Evolutionary conservation across 768 basidiomycete species (phyloP), one percentile per base, ranked within the genome.

Genomic region (Porpolomopsis calyptriformis): DNA sequence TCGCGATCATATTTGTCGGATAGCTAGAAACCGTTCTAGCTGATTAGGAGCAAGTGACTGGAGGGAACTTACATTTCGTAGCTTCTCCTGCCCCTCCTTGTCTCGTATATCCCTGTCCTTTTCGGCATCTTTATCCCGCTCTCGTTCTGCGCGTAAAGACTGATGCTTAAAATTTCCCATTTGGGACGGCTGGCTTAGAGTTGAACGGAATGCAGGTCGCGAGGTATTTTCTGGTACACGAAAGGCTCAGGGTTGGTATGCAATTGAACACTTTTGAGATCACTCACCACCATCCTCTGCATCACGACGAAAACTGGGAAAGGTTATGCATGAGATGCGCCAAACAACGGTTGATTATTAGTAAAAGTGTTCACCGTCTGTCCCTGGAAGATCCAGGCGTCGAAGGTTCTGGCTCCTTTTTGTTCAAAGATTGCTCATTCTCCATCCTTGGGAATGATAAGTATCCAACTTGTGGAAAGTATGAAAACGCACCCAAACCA

Each of bases 161-260:
- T 91, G 88, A 56, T 90, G 88, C 58, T 87, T 85, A 63, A 91
- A 91, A 58, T 88, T 89, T 40, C 88, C 88, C 88, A 91, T 91
- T 65, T 90, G 87, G 27, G 88, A 86, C 22, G 86, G 85, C 55
- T 91, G 87, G 20, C 84, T 76, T 40, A 84, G 67, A 11, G 77
- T 70, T 10, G 85, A 73, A 24, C 85, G 77, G 57, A 87, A 89
- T 5, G 78, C 72, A 20, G 82, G 75, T 47, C 87, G 73, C 9
- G 76, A 57, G 37, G 77, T 62, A 43, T 71, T 62, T 63, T 80
- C 76, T 74, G 50, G 46, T 20, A 41, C 34, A 41, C n/a, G n/a
- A 46, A 46, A 27, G 31, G 19, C 48, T 23, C 55, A n/a, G n/a
- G n/a, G n/a, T n/a, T n/a, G n/a, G n/a, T n/a, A n/a, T n/a, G n/a